Evolutionary conservation across 2,329 filamentous ascomycete species (phyloP), one percentile per base, ranked within the genome.

Genomic region (Onygena corvina): DNA sequence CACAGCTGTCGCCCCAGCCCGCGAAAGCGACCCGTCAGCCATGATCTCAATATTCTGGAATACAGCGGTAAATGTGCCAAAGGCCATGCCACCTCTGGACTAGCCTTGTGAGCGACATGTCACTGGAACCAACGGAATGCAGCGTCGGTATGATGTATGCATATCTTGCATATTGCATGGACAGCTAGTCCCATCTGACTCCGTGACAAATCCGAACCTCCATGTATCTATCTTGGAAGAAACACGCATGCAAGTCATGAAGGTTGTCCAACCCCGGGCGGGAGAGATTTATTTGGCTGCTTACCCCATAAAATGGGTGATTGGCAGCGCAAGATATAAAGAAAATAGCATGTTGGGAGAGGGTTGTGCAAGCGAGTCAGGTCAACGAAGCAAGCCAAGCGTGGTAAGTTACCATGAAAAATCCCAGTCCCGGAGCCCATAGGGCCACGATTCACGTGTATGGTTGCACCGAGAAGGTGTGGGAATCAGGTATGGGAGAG

Each of bases 241-340:
- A 42, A 42, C 38, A 27, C 21, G 11, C 38, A 42, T 42, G 38
- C 38, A 14, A 42, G 38, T 42, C 8, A 42, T 42, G 38, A 16
- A 42, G 38, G 38, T 42, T 33, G 30, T 46, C 25, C 42, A 46
- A 46, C 42, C 42, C 42, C 27, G 42, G 42, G 42, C 7, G 30
- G 42, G 27, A 27, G 18, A 46, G 18, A 33, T 46, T 31, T 46
- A 30, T 31, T 46, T 46, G 42, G 42, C n/a, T 30, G 42, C 23
- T n/a, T 9, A 33, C 33, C 16, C 25, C 42, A 46, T 27, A n/a
- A 30, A 30, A 18, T 7, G 12, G 42, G 7, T 46, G 42, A 23
- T 31, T 11, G 20, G 20, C 18, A 18, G n/a, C 42, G 20, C 25
- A 33, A 20, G 30, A 7, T n/a, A 31, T 8, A 18, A 33, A 11